Base-by-base conservation (phyloP, 2,329 filamentous ascomycete species). In the Cytospora chrysosperma region DNA sequence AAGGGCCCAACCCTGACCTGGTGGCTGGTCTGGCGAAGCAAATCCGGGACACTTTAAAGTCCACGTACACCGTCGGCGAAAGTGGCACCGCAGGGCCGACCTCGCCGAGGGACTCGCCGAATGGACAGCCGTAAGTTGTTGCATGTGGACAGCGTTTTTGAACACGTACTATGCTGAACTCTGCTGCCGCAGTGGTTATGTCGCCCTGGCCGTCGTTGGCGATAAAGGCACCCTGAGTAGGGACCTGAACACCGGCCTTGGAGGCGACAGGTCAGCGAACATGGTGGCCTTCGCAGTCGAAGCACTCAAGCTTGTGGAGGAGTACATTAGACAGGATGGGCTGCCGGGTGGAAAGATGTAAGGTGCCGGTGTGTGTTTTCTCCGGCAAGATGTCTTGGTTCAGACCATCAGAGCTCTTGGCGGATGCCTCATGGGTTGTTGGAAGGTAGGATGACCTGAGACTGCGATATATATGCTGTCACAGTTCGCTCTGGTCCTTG, bases 1-100 rank as follows among this genome's bases (percentile, higher is more conserved):
- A 73, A n/a, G 86, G 86, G 0, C 86, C 86, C 0, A 88, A 83
- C 1, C 79, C 84, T 0, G 78, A 81, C 1, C 78, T 88, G 58
- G 86, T 88, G 2, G 74, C 76, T 1, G 82, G 79, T 0, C 70
- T 89, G 9, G 86, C 86, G 0, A 77, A 79, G 49, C 80, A 86
- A 68, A 82, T 85, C 30, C 74, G 85, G n/a, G 74, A 70, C n/a
- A 83, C 79, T 52, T 72, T 88, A 28, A 76, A 77, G 8, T 80
- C 79, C 63, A 87, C 84, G 21, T 88, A 87, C 70, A 81, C 81
- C 10, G 70, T 88, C 9, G 78, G 77, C 61, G 85, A 88, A 76
- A 85, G 81, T 59, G 86, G 86, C 1, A 88, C 85, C 2, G 86
- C 86, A n/a, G 86, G 86, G 0, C 86, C 86, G 10, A 86, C 82